These are phyloP conservation scores for Westerdykella sp. DNA, from an alignment of 2,329 filamentous ascomycete species.

Conservation along the genomic window DNA sequence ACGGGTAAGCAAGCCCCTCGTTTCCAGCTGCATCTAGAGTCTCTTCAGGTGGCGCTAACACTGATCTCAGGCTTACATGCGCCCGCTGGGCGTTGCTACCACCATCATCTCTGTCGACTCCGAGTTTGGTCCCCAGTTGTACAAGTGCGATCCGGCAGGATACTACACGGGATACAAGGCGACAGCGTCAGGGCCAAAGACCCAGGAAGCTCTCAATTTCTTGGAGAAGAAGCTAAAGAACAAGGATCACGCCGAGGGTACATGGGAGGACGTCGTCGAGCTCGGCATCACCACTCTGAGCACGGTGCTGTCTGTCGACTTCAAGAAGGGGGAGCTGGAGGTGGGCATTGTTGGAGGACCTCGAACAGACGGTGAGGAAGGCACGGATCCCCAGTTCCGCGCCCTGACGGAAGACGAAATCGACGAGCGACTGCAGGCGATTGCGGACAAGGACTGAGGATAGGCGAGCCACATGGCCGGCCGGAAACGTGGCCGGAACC, in stretches of 20 bases:
- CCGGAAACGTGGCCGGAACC: slow-evolving; percentile 18
- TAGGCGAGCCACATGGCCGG: slow-evolving; percentile 10
- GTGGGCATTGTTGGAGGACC: slow-evolving; percentile 95
- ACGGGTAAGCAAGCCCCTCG: slow-evolving; percentile 54
- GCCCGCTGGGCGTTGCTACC: slow-evolving; percentile 89
- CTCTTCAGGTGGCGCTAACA: slow-evolving; percentile 24
- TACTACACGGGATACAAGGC: slow-evolving; percentile 99
- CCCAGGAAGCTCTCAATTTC: slow-evolving; percentile 97
- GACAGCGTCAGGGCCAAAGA: slow-evolving; percentile 93
- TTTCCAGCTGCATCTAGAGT: neutral
- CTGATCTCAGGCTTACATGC: slow-evolving; percentile 76
- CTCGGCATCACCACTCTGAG: slow-evolving; percentile 91
- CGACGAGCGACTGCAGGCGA: slow-evolving; percentile 94
- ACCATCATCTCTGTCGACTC: slow-evolving; percentile 92
- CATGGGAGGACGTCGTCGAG: slow-evolving; percentile 97
- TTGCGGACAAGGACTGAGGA: slow-evolving; percentile 92
- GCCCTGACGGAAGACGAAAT: slow-evolving; percentile 95
- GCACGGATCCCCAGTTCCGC: slow-evolving; percentile 72
- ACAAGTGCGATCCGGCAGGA: slow-evolving; percentile 96
- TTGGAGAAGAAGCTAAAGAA: slow-evolving; percentile 99
- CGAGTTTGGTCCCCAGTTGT: slow-evolving; percentile 88
- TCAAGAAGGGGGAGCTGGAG: slow-evolving; percentile 99
- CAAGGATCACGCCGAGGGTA: slow-evolving; percentile 88
- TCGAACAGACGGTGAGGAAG: slow-evolving; percentile 72
- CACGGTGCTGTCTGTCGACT: slow-evolving; percentile 96